Evolutionary conservation across 768 basidiomycete genomes (phyloP).

Genomic region (Lepiota brunneoincarnata): DNA sequence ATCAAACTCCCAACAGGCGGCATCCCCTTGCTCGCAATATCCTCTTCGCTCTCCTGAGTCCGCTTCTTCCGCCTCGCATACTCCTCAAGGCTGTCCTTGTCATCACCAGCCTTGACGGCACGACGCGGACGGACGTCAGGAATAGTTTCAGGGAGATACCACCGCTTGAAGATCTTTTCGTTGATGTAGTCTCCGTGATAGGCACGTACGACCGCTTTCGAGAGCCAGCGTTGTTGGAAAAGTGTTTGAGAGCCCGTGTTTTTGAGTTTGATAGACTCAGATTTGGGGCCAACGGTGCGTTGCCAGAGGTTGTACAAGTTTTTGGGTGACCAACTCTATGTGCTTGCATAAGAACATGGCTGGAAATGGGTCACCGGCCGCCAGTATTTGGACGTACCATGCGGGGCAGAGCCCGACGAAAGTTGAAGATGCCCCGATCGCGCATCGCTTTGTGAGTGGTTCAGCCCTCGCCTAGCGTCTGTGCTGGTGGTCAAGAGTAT

Average conservation of each 20-base stretch:
- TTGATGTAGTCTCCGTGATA: slow-evolving; percentile 96
- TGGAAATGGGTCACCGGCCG: background rate
- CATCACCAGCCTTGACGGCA: slow-evolving; percentile 37
- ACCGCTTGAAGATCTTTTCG: slow-evolving; percentile 90
- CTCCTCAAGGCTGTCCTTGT: slow-evolving; percentile 45
- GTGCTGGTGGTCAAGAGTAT: no score
- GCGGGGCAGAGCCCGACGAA: slow-evolving; percentile 64
- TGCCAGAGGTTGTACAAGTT: slow-evolving; percentile 91
- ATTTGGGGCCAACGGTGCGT: slow-evolving; percentile 54
- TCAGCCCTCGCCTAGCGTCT: background rate
- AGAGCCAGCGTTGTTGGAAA: slow-evolving; percentile 89
- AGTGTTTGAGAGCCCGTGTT: slow-evolving; percentile 53
- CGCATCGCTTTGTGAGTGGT: slow-evolving; percentile 32
- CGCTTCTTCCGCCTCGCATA: slow-evolving; percentile 58
- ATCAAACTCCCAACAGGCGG: slow-evolving; percentile 95
- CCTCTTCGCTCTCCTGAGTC: slow-evolving; percentile 45
- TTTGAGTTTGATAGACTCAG: slow-evolving; percentile 57
- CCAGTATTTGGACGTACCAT: slow-evolving; percentile 50
- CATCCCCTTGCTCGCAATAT: slow-evolving; percentile 59
- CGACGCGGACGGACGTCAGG: slow-evolving; percentile 79
- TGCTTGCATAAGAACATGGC: background rate
- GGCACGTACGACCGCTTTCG: slow-evolving; percentile 82
- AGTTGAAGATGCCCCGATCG: slow-evolving; percentile 33
- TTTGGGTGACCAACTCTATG: slow-evolving; percentile 82
- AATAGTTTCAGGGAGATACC: slow-evolving; percentile 86